A percentile compares a stretch with the other conserved stretches of the same genome.
Evolutionary conservation across 164 flowering plant genomes (phyloP).

Genomic region (Paratinospora sagittata): DNA sequence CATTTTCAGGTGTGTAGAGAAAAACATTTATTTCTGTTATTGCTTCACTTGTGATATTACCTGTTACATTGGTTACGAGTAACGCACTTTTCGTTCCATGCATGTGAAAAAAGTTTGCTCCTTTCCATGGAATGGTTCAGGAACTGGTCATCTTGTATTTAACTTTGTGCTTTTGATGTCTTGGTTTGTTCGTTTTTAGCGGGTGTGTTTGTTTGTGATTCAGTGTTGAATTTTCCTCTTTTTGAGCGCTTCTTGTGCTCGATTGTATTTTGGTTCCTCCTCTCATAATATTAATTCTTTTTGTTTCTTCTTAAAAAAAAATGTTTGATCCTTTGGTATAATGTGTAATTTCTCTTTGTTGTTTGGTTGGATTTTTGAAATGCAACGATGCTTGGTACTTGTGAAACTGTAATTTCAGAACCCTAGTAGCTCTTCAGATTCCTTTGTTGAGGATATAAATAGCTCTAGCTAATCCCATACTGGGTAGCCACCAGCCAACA

Average conservation of each 20-base stretch:
- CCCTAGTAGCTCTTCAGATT: background rate
- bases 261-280: too few relatives aligned
- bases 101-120: background rate
- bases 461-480: background rate
- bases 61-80: background rate
- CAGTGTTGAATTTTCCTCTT: too few relatives aligned
- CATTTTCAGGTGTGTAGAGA: slow-evolving; percentile 43
- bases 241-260: too few relatives aligned
- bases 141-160: too few relatives aligned
- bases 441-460: background rate
- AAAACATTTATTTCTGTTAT: background rate
- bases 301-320: too few relatives aligned
- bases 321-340: too few relatives aligned
- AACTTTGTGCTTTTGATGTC: too few relatives aligned
- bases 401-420: background rate
- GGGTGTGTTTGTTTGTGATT: too few relatives aligned
- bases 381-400: background rate
- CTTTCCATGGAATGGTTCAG: too few relatives aligned
- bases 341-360: background rate
- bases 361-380: background rate
- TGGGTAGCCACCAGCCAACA: background rate
- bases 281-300: too few relatives aligned
- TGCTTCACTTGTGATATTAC: background rate
- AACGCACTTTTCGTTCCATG: too few relatives aligned
- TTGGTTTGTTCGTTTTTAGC: too few relatives aligned